phyloP scores from a whole-genome alignment of 306 rosid genomes.

The Quillaja saponaria region DNA sequence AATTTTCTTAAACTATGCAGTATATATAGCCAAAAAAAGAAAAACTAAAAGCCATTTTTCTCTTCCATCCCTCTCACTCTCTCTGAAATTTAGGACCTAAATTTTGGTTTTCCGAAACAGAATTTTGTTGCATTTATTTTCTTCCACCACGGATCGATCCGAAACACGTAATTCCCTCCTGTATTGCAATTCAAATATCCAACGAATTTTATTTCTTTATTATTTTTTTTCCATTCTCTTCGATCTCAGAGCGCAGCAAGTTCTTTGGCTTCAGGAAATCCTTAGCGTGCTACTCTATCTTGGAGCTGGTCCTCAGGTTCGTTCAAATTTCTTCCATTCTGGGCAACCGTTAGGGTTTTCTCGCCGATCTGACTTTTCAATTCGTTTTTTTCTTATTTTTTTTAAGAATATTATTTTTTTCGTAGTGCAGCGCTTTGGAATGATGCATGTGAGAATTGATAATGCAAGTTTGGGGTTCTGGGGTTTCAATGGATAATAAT shows the following conservation, averaged over 20 bases:
- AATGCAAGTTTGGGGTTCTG: constrained; percentile 38
- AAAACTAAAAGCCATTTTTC: constrained; percentile 11
- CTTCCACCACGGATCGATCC: constrained; percentile 29
- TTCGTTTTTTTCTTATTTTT: not conserved
- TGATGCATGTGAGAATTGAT: constrained; percentile 17
- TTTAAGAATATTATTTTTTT: not conserved
- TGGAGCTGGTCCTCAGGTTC: constrained; percentile 11
- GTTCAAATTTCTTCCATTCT: constrained; percentile 31
- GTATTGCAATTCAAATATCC: constrained; percentile 22
- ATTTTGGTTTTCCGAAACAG: constrained; percentile 15
- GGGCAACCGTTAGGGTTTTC: constrained; percentile 19
- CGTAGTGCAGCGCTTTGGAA: not conserved
- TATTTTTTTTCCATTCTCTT: not conserved
- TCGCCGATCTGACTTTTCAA: constrained; percentile 33
- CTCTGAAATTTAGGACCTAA: constrained; percentile 44
- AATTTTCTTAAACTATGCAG: no score
- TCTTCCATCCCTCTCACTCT: constrained; percentile 17
- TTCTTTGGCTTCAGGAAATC: constrained; percentile 1
- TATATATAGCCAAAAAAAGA: no score
- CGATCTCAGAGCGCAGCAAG: constrained; percentile 11
- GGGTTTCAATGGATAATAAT: constrained; percentile 3
- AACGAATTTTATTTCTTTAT: not conserved
- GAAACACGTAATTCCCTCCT: constrained; percentile 5
- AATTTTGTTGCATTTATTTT: constrained; percentile 1
- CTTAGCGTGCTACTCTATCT: constrained; percentile 2